Base-by-base conservation (phyloP, 2,329 filamentous ascomycete genomes). In the Diaporthe capsici region DNA sequence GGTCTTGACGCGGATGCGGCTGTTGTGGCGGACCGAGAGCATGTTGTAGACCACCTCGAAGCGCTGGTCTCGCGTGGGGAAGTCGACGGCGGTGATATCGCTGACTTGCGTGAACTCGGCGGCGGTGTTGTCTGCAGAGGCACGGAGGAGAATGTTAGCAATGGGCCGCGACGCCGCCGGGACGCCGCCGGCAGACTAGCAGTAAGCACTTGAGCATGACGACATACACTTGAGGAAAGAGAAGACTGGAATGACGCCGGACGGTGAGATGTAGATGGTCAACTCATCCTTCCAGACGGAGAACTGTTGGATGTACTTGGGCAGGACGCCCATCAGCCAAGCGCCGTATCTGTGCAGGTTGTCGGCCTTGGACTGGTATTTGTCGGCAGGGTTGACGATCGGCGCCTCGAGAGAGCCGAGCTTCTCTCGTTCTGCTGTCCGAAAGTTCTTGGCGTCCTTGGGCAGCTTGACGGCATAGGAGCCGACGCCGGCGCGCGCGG, bases 221-320 rank as follows among this genome's bases (percentile, higher is more conserved):
- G 76, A 67, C 81, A 71, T 83, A 92, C 91, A 91, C 88, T 98
- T 98, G 81, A 99, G 90, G 88, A 99, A 99, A 77, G 91, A 92
- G 85, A 99, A 96, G 81, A 98, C 94, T 53, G 97, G 97, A 80
- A 98, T 91, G 80, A 98, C 92, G 80, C 95, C 97, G 51, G 94
- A 87, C 1, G 97, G 97, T 65, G 95, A 90, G 82, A 98, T 97
- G 86, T 97, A 96, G 84, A 98, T 95, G 81, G 94, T 95, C 83
- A 99, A 92, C 87, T 99, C 97, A 84, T 99, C 97, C 88, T 99
- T 99, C 97, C 97, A 99, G 74, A 99, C 96, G 17, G 96, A 98
- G 88, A 98, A 98, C 87, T 99, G 97, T 88, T 99, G 97, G 81
- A 99, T 92, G 87, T 98, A 98, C 89, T 98, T 98, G 81, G 97